phyloP scores from a whole-genome alignment of 805 yeast species.

The Cyberlindnera xishuangbannaensis region DNA sequence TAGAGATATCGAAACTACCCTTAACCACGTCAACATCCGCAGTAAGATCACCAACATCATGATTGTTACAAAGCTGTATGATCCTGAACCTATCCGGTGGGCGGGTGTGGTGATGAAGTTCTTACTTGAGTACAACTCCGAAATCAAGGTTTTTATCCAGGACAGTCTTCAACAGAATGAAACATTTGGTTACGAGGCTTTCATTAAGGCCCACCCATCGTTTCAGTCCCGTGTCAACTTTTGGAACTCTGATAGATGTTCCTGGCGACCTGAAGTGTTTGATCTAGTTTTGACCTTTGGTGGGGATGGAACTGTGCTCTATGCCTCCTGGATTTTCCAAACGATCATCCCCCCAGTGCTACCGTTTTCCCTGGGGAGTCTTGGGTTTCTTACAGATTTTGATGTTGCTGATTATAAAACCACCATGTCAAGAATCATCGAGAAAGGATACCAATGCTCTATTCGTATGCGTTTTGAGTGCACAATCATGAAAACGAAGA shows the following conservation, averaged over 20 bases:
- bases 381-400: constrained; percentile 58
- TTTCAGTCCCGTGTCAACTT: constrained; percentile 15
- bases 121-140: constrained; percentile 16
- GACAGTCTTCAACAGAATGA: constrained; percentile 10
- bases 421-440: constrained; percentile 31
- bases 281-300: constrained; percentile 62
- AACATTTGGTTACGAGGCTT: constrained; percentile 8
- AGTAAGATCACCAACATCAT: constrained; percentile 23
- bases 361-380: constrained; percentile 59
- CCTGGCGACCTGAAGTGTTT: constrained; percentile 30
- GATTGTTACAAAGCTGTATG: constrained; percentile 28
- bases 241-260: constrained; percentile 24
- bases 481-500: constrained; percentile 35
- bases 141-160: constrained; percentile 20
- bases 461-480: constrained; percentile 47
- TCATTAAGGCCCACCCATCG: constrained; percentile 7
- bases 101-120: constrained; percentile 20
- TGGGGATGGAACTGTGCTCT: constrained; percentile 67
- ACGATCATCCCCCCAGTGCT: constrained; percentile 58
- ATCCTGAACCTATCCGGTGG: constrained; percentile 27
- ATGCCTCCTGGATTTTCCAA: constrained; percentile 58
- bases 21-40: constrained; percentile 25
- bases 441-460: constrained; percentile 40
- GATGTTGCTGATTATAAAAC: constrained; percentile 34
- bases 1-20: constrained; percentile 26